phyloP scores from a whole-genome alignment of 257 asterid species.

The Misopates orontium region DNA sequence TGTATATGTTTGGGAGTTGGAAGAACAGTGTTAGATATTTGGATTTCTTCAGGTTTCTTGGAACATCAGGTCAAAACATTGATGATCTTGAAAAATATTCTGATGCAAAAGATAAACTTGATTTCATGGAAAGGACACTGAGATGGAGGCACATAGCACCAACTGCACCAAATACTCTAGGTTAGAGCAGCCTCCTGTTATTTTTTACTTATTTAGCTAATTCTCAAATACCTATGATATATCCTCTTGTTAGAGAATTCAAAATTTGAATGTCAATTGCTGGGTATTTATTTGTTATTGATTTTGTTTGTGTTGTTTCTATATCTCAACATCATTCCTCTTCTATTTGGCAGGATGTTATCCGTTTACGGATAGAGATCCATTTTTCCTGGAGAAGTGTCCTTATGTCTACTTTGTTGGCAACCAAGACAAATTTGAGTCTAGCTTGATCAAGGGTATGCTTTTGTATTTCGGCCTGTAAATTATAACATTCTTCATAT shows the following conservation, averaged over 20 bases:
- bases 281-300: background rate
- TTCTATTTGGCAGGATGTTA: constrained; percentile 71
- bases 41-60: constrained; percentile 69
- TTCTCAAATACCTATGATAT: too few relatives aligned
- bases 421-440: constrained; percentile 76
- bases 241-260: background rate
- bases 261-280: background rate
- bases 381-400: constrained; percentile 83
- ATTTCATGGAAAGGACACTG: constrained; percentile 86
- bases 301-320: constrained; percentile 18
- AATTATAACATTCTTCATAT: constrained; percentile 10
- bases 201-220: background rate
- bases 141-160: constrained; percentile 99
- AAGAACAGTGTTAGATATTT: constrained; percentile 10
- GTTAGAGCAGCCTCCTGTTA: constrained; percentile 38
- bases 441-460: constrained; percentile 67
- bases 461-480: constrained; percentile 17
- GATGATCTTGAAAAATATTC: constrained; percentile 87
- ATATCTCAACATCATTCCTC: constrained; percentile 12
- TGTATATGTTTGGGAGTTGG: constrained; percentile 6
- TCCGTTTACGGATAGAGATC: constrained; percentile 95
- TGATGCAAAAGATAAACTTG: constrained; percentile 63
- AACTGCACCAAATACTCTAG: constrained; percentile 94
- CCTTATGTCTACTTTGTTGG: constrained; percentile 95
- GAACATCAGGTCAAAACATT: constrained; percentile 94